A percentile compares a stretch with the other conserved stretches of the same genome.
phyloP scores from a whole-genome alignment of 2,329 filamentous ascomycete species.

The Aspergillus arachidicola region DNA sequence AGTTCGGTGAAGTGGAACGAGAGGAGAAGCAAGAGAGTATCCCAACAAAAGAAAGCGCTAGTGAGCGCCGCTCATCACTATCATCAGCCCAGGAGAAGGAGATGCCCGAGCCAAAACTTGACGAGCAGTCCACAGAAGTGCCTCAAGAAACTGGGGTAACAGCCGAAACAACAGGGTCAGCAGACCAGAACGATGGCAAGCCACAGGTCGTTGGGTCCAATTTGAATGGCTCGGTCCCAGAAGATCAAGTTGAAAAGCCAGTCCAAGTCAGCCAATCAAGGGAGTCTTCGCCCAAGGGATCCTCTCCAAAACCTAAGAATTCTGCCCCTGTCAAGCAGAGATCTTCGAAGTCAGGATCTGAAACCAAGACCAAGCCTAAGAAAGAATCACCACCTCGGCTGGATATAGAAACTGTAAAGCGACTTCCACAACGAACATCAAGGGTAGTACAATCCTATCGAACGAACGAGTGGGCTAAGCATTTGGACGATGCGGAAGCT shows the following conservation, averaged over 20 bases:
- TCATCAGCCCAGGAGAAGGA: neutral
- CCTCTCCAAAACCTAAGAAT: neutral
- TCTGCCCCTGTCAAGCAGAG: constrained; percentile 1
- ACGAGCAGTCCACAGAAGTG: neutral
- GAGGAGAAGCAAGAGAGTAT: neutral
- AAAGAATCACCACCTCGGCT: constrained; percentile 29
- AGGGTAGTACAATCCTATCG: constrained; percentile 79
- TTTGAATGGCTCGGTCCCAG: neutral
- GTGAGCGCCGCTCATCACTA: neutral
- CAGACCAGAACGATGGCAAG: neutral
- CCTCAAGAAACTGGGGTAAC: neutral
- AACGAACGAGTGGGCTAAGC: constrained; percentile 96
- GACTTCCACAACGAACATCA: constrained; percentile 71
- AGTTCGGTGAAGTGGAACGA: neutral
- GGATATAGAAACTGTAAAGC: constrained; percentile 48
- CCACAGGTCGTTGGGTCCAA: neutral
- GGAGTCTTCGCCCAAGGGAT: neutral
- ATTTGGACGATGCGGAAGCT: constrained; percentile 74
- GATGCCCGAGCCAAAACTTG: neutral
- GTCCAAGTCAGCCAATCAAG: neutral
- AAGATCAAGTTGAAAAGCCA: neutral
- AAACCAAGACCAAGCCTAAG: constrained; percentile 12
- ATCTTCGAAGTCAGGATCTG: neutral
- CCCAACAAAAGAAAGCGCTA: neutral
- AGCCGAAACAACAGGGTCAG: neutral